Percentiles rank a stretch among this genome's conserved stretches.
phyloP scores from a whole-genome alignment of 805 yeast species.

The Ogataea allantospora region DNA sequence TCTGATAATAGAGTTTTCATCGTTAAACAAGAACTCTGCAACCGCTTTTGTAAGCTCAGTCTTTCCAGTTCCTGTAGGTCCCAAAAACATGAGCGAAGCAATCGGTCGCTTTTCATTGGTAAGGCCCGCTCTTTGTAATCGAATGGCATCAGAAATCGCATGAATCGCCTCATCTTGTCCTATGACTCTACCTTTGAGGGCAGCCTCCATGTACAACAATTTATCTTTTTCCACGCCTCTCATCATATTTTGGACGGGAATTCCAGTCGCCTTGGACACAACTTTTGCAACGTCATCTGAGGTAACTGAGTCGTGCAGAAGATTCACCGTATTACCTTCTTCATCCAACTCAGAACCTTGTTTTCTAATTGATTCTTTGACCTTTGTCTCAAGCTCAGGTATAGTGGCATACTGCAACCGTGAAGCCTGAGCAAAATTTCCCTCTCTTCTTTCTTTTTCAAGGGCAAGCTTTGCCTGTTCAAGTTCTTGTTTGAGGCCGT shows the following conservation, averaged over 20 bases:
- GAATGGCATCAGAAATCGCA: conserved; percentile 89
- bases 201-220: conserved; percentile 80
- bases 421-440: conserved; percentile 86
- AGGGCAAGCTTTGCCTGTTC: conserved; percentile 83
- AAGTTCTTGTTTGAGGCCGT: conserved; percentile 74
- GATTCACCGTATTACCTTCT: conserved; percentile 28
- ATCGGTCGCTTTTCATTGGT: conserved; percentile 94
- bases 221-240: conserved; percentile 88
- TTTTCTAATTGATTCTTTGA: conserved; percentile 43
- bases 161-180: conserved; percentile 96
- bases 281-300: conserved; percentile 93
- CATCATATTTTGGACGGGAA: conserved; percentile 86
- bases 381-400: conserved; percentile 69
- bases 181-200: conserved; percentile 73
- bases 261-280: conserved; percentile 92
- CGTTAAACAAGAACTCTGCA: conserved; percentile 89
- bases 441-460: conserved; percentile 78
- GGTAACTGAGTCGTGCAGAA: conserved; percentile 89
- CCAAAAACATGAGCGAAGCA: conserved; percentile 93
- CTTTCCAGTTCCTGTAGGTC: conserved; percentile 99
- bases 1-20: conserved; percentile 79
- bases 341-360: conserved; percentile 34
- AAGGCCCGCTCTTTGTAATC: conserved; percentile 94
- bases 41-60: conserved; percentile 92
- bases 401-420: conserved; percentile 84